phyloP scores from a whole-genome alignment of 805 yeast genomes.

The Spathaspora sp. region DNA sequence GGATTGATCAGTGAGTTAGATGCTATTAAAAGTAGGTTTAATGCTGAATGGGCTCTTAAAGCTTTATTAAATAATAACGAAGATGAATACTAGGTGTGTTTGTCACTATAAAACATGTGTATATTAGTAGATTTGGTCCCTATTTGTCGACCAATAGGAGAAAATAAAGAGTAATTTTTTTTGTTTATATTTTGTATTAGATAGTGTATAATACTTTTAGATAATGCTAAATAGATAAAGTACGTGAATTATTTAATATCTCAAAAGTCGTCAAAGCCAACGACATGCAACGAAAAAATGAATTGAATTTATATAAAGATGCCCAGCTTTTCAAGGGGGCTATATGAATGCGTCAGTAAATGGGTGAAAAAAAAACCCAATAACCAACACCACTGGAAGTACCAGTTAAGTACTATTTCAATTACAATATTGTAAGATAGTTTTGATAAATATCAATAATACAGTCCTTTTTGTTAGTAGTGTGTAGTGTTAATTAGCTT shows the following conservation, averaged over 20 bases:
- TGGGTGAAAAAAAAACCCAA: background rate
- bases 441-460: background rate
- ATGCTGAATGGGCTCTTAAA: constrained; percentile 90
- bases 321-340: background rate
- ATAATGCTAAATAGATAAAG: background rate
- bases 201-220: background rate
- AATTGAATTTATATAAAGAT: background rate
- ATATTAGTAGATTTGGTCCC: background rate
- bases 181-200: background rate
- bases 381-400: background rate
- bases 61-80: constrained; percentile 52
- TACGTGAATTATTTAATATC: background rate
- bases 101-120: background rate
- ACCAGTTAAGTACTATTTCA: background rate
- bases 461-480: background rate
- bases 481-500: background rate
- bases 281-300: background rate
- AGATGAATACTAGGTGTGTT: constrained; percentile 12
- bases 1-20: constrained; percentile 77
- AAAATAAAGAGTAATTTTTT: background rate
- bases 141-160: background rate
- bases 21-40: constrained; percentile 70
- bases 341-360: background rate
- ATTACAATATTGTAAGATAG: background rate
- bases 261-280: background rate